Percentiles rank a stretch among this genome's conserved stretches.
phyloP scores from a whole-genome alignment of 2,329 filamentous ascomycete species.

The Stylonectria norvegica region DNA sequence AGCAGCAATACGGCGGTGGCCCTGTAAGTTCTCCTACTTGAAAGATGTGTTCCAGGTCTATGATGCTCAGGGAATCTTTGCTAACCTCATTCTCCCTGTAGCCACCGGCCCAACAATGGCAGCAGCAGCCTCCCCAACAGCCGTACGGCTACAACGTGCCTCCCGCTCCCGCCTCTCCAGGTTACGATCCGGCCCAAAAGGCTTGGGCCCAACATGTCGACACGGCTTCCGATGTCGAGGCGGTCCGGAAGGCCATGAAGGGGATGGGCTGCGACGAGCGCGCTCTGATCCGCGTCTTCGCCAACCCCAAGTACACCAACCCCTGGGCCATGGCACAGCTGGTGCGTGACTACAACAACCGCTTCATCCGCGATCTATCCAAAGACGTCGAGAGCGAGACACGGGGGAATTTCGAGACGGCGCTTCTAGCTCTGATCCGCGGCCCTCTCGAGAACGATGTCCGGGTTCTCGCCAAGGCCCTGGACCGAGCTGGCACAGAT shows the following conservation, averaged over 20 bases:
- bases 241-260: constrained; percentile 34
- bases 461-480: constrained; percentile 26
- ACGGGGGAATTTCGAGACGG: constrained; percentile 28
- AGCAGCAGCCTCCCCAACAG: constrained; percentile 14
- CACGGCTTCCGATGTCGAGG: constrained; percentile 28
- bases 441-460: constrained; percentile 34
- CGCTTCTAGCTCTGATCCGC: constrained; percentile 29
- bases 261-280: constrained; percentile 34
- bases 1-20: constrained; percentile 1
- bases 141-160: constrained; percentile 12
- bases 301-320: constrained; percentile 30
- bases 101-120: constrained; percentile 20
- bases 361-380: constrained; percentile 32
- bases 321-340: constrained; percentile 34
- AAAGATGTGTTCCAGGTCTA: no score
- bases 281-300: constrained; percentile 29
- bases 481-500: constrained; percentile 31
- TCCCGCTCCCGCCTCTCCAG: constrained; percentile 27
- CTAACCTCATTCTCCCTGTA: no score
- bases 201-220: constrained; percentile 25
- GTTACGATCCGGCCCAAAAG: constrained; percentile 30
- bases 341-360: constrained; percentile 30
- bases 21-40: not conserved
- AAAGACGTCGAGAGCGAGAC: constrained; percentile 36
- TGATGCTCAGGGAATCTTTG: not conserved